Evolutionary conservation across 306 rosid genomes (phyloP), one percentile per base, ranked within the genome.

Genomic region (Acacia melanoxylon): DNA sequence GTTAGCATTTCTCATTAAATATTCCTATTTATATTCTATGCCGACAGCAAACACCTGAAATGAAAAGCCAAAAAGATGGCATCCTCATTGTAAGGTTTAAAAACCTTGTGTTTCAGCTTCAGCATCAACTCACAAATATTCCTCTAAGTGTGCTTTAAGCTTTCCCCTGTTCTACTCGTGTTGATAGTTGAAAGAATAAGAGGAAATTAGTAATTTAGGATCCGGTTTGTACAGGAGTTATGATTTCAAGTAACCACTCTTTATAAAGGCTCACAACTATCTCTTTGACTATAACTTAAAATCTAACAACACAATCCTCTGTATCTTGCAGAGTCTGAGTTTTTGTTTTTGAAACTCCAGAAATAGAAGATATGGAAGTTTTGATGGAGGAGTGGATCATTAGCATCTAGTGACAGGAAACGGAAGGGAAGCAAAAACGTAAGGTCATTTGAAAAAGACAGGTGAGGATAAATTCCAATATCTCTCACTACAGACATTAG

Each of bases 101-200:
- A 63, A 63, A 15, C 62, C 11, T 27, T 27, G 6, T 20, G 68
- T 61, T n/a, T 48, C 40, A 10, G 63, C 29, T 16, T 48, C 54
- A 25, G 72, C 33, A 20, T 65, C 63, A 77, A 31, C 46, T 65
- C n/a, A 58, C 2, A 29, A 65, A 77, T n/a, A 77, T 77, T 65
- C 74, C 14, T 46, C 5, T 0, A 42, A 42, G 59, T 63, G 25
- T 59, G 52, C 58, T 58, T 76, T 16, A 59, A 41, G 71, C 25
- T 41, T 76, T 76, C n/a, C 16, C 62, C 62, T 46, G 62, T 46
- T 42, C 25, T 24, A 41, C 54, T 46, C 24, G 27, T 49, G 22
- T 35, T 48, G 56, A 27, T 16, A 48, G 35, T 19, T 41, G 74
- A 68, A 20, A 35, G 24, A 33, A 17, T 33, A 66, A 33, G 16